Percentiles rank a stretch among this genome's conserved stretches.
These are phyloP conservation scores for Clavaria fumosa DNA, from an alignment of 768 basidiomycete genomes.

Conservation along the genomic window DNA sequence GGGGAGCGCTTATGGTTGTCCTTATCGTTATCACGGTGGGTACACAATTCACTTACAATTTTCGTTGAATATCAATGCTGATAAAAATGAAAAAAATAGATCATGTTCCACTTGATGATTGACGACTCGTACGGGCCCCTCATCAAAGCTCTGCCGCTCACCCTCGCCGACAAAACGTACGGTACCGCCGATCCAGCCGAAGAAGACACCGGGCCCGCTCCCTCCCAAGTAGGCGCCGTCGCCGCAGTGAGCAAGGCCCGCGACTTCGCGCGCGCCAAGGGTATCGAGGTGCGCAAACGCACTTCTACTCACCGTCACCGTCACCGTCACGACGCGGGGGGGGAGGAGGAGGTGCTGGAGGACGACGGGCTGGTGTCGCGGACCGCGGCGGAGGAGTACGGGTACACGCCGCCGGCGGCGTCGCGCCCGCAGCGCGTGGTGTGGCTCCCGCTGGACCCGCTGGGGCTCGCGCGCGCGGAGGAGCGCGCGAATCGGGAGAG, in stretches of 20 bases:
- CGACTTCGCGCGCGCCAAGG: too few species aligned
- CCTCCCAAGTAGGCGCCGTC: neutral
- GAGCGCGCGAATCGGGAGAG: constrained; percentile 34
- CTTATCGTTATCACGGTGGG: constrained; percentile 73
- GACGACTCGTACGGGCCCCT: constrained; percentile 73
- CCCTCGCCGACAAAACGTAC: constrained; percentile 57
- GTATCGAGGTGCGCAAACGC: too few species aligned
- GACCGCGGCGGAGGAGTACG: constrained; percentile 27
- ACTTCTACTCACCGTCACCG: constrained; percentile 6
- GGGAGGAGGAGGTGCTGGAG: constrained; percentile 1
- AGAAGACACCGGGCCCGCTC: neutral
- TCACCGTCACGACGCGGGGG: constrained; percentile 1
- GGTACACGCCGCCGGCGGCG: constrained; percentile 81
- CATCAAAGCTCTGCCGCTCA: constrained; percentile 56
- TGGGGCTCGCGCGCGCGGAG: constrained; percentile 52
- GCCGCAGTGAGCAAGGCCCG: neutral
- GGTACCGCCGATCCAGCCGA: constrained; percentile 7
- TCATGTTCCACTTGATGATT: constrained; percentile 59
- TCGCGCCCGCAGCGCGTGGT: constrained; percentile 57
- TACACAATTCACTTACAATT: too few species aligned
- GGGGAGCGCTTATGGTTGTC: constrained; percentile 76
- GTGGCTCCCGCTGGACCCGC: constrained; percentile 70
- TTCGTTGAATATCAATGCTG: too few species aligned
- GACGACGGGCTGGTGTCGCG: constrained; percentile 5
- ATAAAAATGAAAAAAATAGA: too few species aligned